Base-by-base conservation (phyloP, 768 basidiomycete genomes). In the Xerocomus brunneocitrinus region DNA sequence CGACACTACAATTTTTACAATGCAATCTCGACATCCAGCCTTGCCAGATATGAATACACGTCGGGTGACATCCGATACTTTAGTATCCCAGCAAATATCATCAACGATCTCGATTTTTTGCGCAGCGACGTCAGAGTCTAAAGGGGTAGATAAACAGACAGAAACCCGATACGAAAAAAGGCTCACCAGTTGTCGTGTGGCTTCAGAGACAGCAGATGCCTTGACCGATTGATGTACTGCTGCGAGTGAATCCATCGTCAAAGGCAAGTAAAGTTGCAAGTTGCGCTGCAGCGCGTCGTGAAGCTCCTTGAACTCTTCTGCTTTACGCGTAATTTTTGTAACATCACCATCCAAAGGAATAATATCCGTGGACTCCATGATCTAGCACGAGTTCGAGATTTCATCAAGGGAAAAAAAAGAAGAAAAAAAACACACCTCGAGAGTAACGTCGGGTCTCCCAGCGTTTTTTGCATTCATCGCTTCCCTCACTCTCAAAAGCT, bases 161-260 rank as follows among this genome's bases (percentile, higher is more conserved):
- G 64, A 64, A 60, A 49, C 53, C 42, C 55, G 42, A 44, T 45
- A 51, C 53, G 22, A 45, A 55, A 58, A 32, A 36, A 52, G 12
- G 34, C 82, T 53, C 55, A 91, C 89, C 78, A 86, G 79, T 61
- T 94, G 87, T 58, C 88, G 77, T 2, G 82, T 85, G 36, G 82
- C 79, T 63, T 95, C 93, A 12, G 86, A 80, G 22, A 82, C 82
- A 40, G 78, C 73, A 28, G 87, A 85, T 10, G 75, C 73, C 68
- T 95, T 95, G 53, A 84, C 74, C 53, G 80, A 82, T 52, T 86
- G 86, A 61, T 95, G 89, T 14, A 95, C 81, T 13, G 79, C 83
- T 46, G 89, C 87, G 27, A 98, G 81, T 28, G 87, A 83, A 64
- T 94, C 92, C 97, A 98, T 99, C 22, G 91, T 88, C 36, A 93